Conservation (phyloP, 2,329 filamentous ascomycete genomes). For the Fusarium domesticum region DNA sequence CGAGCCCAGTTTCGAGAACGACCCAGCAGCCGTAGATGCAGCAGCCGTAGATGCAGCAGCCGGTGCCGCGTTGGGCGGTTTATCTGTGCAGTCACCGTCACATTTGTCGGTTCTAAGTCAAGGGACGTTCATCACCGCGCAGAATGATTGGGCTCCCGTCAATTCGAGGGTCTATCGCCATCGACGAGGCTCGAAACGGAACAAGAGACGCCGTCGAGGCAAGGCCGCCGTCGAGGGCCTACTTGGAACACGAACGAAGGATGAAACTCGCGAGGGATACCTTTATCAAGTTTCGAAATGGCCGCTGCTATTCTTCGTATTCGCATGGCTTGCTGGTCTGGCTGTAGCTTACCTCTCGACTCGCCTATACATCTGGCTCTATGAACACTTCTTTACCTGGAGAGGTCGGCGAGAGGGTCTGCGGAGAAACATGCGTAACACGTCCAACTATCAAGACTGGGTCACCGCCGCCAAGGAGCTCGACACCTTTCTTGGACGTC, state of each 20-base stretch:
- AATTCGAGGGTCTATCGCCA: constrained; percentile 60
- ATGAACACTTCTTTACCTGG: constrained; percentile 92
- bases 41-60: constrained; percentile 40
- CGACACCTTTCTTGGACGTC: constrained; percentile 77
- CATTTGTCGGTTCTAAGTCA: constrained; percentile 32
- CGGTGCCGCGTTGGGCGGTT: constrained; percentile 39
- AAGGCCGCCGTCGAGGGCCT: constrained; percentile 40
- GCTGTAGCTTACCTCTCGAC: constrained; percentile 73
- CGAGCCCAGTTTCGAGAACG: constrained; percentile 31
- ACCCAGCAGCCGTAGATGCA: constrained; percentile 37
- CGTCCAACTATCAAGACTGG: constrained; percentile 81
- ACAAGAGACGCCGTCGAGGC: constrained; percentile 32
- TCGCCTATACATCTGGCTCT: constrained; percentile 83
- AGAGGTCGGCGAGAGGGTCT: constrained; percentile 72
- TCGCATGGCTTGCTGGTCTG: constrained; percentile 75
- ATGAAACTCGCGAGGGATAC: constrained; percentile 93
- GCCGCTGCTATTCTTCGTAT: constrained; percentile 78
- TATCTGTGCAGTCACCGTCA: constrained; percentile 25
- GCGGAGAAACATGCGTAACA: constrained; percentile 66
- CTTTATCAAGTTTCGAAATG: constrained; percentile 88
- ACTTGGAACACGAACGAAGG: constrained; percentile 62
- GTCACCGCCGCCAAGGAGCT: constrained; percentile 72
- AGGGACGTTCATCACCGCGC: constrained; percentile 73
- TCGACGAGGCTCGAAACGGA: constrained; percentile 39
- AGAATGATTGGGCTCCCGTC: constrained; percentile 94